Evolutionary conservation across 164 flowering plant genomes (phyloP), one percentile per base, ranked within the genome.

Genomic region (Tetrastigma voinierianum): DNA sequence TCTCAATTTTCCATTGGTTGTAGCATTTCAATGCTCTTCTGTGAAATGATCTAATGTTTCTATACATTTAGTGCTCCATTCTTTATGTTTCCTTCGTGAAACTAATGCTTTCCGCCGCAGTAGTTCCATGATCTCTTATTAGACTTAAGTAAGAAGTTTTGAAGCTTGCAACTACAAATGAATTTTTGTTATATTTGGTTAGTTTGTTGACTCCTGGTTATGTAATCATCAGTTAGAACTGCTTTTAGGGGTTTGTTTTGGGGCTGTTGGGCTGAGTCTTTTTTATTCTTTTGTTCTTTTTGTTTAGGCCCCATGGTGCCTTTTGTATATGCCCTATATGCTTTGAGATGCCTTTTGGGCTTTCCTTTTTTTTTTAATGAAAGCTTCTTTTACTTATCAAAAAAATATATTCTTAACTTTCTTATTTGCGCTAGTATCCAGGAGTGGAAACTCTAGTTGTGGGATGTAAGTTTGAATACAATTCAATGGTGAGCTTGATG

Each of bases 371-470:
- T n/a, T n/a, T n/a, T n/a, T n/a, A n/a, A n/a, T n/a, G n/a, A n/a
- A n/a, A n/a, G n/a, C n/a, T n/a, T n/a, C n/a, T n/a, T n/a, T n/a
- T n/a, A n/a, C n/a, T n/a, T n/a, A n/a, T n/a, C n/a, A n/a, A n/a
- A n/a, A n/a, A n/a, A n/a, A 59, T 52, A 60, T 57, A 44, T 61
- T 23, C 57, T 44, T 19, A 47, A 40, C 16, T 43, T 43, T 24
- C 24, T 58, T 11, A 21, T 44, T n/a, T 61, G 5, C 32, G 13
- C 52, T 72, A 24, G 43, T 68, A 15, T 71, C 9, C 64, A 96
- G 99, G 98, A 86, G 58, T 89, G 78, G 82, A 67, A 21, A 56
- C 85, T 51, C 93, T 98, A 80, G 65, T 83, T 15, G 96, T 93
- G 67, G 90, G 91, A n/a, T 96, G 99, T 64, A 81, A 78, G 46